These are phyloP conservation scores for Sequoia sempervirens DNA, from an alignment of 75 land plant species.

Conservation along the genomic window DNA sequence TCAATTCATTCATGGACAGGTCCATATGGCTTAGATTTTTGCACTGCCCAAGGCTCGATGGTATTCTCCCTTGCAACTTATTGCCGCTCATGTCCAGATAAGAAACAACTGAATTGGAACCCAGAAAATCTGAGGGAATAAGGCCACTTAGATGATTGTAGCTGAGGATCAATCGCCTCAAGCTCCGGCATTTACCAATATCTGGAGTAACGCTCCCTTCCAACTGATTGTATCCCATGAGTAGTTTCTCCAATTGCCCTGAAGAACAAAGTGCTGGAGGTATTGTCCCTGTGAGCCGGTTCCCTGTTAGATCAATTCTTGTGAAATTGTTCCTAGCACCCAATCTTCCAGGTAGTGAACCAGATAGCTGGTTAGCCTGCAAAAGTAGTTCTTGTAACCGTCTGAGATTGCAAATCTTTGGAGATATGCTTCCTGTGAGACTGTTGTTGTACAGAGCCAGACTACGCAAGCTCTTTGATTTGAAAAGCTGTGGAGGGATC, in stretches of 20 bases:
- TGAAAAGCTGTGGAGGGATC: conserved; percentile 44
- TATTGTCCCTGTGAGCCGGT: conserved; percentile 49
- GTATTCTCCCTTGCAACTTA: conserved; percentile 46
- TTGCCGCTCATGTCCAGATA: conserved; percentile 47
- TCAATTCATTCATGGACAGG: conserved; percentile 51
- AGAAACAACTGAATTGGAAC: conserved; percentile 7
- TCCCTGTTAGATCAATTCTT: conserved; percentile 43
- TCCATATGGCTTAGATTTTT: conserved; percentile 37
- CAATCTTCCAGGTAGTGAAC: conserved; percentile 45
- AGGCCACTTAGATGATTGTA: conserved; percentile 50
- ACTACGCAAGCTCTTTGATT: conserved; percentile 22
- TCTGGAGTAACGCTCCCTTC: conserved; percentile 48
- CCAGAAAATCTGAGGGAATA: conserved; percentile 29
- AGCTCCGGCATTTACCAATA: conserved; percentile 30
- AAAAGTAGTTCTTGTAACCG: conserved; percentile 32
- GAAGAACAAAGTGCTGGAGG: conserved; percentile 42
- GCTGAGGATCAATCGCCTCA: conserved; percentile 34
- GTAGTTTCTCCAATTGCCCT: conserved; percentile 18
- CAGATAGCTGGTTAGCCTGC: conserved; percentile 45
- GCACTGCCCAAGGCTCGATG: conserved; percentile 44
- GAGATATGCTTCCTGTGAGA: conserved; percentile 56
- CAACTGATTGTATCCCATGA: conserved; percentile 36
- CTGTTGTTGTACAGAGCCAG: conserved; percentile 44
- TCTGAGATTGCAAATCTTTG: conserved; percentile 37
- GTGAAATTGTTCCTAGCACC: conserved; percentile 44